These are phyloP conservation scores for Rhipidocladum racemiflorum DNA, from an alignment of 176 grass and related monocot species.

Conservation along the genomic window DNA sequence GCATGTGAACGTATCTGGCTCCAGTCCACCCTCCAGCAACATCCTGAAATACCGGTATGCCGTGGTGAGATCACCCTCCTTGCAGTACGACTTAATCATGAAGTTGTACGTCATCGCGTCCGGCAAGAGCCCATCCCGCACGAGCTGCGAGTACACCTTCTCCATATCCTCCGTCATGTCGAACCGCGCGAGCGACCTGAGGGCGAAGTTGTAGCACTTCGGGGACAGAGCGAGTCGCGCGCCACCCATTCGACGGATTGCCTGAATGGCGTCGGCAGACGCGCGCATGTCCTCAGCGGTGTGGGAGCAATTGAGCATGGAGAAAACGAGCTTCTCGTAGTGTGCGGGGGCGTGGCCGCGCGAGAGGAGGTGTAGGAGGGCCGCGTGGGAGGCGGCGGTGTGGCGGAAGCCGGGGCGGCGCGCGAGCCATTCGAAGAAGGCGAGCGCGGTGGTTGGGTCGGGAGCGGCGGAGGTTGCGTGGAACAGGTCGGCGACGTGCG, in stretches of 20 bases:
- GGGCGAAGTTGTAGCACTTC: conserved; percentile 65
- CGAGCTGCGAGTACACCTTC: conserved; percentile 47
- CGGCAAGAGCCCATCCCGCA: conserved; percentile 53
- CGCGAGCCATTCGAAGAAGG: conserved; percentile 71
- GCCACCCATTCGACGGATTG: conserved; percentile 52
- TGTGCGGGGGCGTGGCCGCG: conserved; percentile 28
- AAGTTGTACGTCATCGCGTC: conserved; percentile 59
- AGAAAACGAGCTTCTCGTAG: conserved; percentile 59
- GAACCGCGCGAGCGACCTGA: conserved; percentile 53
- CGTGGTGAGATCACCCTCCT: conserved; percentile 47
- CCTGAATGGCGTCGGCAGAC: conserved; percentile 47
- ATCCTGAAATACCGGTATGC: conserved; percentile 51
- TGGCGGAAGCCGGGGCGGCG: conserved; percentile 60
- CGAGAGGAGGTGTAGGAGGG: conserved; percentile 59
- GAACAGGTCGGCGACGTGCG: conserved; percentile 58
- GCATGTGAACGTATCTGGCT: conserved; percentile 59
- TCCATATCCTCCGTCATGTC: conserved; percentile 57
- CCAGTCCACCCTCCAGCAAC: conserved; percentile 41
- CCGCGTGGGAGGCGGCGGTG: conserved; percentile 57
- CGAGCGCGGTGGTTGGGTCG: conserved; percentile 50
- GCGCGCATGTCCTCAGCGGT: conserved; percentile 37
- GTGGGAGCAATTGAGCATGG: conserved; percentile 62
- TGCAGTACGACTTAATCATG: conserved; percentile 77
- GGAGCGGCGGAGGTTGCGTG: conserved; percentile 2
- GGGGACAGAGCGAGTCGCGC: conserved; percentile 47